Conservation (phyloP, 2,329 filamentous ascomycete species). For the Ophiostoma ips region DNA sequence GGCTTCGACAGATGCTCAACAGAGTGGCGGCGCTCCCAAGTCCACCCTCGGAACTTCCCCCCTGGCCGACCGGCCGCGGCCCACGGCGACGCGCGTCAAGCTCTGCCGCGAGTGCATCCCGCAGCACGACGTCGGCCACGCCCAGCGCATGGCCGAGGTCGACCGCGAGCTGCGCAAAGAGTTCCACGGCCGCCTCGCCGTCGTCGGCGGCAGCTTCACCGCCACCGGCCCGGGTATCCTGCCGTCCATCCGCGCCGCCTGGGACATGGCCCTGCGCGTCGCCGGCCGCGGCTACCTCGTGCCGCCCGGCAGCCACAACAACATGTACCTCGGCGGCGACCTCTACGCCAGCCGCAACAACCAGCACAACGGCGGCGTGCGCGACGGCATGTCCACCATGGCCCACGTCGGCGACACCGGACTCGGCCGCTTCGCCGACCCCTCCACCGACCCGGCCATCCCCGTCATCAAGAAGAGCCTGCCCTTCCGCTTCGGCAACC, state of each 20-base stretch:
- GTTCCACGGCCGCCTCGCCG: slow-evolving; percentile 51
- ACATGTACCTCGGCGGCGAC: background rate
- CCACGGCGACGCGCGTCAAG: slow-evolving; percentile 34
- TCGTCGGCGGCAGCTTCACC: slow-evolving; percentile 44
- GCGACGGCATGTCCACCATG: slow-evolving; percentile 5
- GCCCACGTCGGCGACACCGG: slow-evolving; percentile 14
- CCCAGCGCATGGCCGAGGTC: slow-evolving; percentile 42
- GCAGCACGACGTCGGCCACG: slow-evolving; percentile 75
- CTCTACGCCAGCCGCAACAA: background rate
- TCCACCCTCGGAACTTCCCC: too few species aligned
- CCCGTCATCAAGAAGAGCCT: background rate
- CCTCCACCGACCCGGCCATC: slow-evolving; percentile 2
- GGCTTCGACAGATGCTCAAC: slow-evolving; percentile 12
- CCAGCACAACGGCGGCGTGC: background rate
- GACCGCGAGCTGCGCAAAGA: slow-evolving; percentile 37
- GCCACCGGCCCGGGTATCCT: slow-evolving; percentile 36
- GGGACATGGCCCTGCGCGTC: slow-evolving; percentile 28
- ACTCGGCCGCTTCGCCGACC: slow-evolving; percentile 11
- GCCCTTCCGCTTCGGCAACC: slow-evolving; percentile 12
- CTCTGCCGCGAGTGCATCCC: slow-evolving; percentile 64
- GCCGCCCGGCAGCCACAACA: background rate
- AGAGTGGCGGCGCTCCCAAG: background rate
- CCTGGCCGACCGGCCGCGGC: background rate
- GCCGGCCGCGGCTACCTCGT: slow-evolving; percentile 15
- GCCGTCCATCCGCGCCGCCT: slow-evolving; percentile 35